Base-by-base conservation (phyloP, 129 eudicot species). In the Apium graveolens region DNA sequence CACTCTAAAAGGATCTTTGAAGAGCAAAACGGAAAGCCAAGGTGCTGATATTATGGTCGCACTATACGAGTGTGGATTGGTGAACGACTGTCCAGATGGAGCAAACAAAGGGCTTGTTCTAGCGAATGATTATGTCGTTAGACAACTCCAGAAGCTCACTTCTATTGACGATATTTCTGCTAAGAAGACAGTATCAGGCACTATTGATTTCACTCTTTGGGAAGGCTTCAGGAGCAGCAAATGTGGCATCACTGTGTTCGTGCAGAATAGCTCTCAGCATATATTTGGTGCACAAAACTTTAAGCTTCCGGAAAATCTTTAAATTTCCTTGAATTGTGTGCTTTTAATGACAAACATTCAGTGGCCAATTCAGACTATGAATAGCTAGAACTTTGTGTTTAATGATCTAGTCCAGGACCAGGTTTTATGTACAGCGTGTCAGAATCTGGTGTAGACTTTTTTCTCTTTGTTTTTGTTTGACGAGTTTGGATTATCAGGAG, bases 91-190 rank as follows among this genome's bases (percentile, higher is more conserved):
- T 82, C 81, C 79, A 29, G 79, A 77, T 21, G 98, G 98, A 21
- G 97, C 82, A 76, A 94, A 94, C 91, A 88, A 91, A 78, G 98
- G 81, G 46, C 78, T 85, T 55, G 84, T 91, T 24, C 78, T 94
- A 11, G 90, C 92, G 7, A 94, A 94, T 45, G 97, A 94, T 84
- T 94, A 80, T 17, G 96, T 94, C 65, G 97, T 94, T 20, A 83
- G 97, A 82, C 85, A 85, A 78, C 98, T 94, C 49, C 86, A 82
- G 5, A 94, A 88, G 86, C 89, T 91, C 7, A 83, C 86, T 74
- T 77, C 93, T 12, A 84, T 91, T 60, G 79, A 90, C 43, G 92
- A 90, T 73, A 55, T 57, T 24, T 69, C 92, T 20, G 79, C 96
- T 24, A 91, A 87, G 84, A 94, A 94, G 84, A 83, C 86, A 2